Conservation (phyloP, 169 alveolate species). For the Miamiensis avidus region DNA sequence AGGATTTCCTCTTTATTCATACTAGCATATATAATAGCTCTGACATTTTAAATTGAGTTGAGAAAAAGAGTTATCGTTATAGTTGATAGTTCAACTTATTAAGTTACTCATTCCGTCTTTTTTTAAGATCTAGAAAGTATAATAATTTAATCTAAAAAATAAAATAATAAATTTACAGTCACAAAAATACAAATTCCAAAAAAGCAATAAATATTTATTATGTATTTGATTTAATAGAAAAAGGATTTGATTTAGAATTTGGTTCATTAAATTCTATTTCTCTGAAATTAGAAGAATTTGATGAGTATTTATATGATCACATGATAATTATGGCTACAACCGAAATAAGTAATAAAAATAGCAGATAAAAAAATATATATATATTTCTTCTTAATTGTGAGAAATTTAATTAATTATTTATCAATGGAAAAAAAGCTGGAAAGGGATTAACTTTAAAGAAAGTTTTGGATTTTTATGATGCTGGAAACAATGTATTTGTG, state of each 20-base stretch:
- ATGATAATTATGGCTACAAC: conserved; percentile 23
- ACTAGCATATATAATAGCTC: not conserved
- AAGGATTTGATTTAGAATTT: conserved; percentile 26
- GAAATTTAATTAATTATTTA: not conserved
- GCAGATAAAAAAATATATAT: not conserved
- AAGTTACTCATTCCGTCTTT: conserved; percentile 10
- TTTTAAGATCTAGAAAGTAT: conserved; percentile 17
- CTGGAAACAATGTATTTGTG: conserved; percentile 42
- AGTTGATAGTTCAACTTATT: conserved; percentile 29
- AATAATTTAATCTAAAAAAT: not conserved
- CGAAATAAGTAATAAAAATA: not conserved
- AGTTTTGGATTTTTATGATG: conserved; percentile 38
- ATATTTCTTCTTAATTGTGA: not conserved
- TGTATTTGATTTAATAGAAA: not conserved
- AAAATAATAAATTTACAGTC: not conserved
- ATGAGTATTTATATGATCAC: conserved; percentile 46
- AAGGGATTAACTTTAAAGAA: conserved; percentile 20
- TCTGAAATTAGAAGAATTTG: conserved; percentile 33
- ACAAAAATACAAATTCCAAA: not conserved
- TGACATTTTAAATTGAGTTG: not conserved
- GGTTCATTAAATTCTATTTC: conserved; percentile 16
- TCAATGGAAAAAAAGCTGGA: not conserved
- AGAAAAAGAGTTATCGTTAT: not conserved
- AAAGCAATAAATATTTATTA: not conserved
- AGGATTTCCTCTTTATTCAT: too few relatives aligned